These are phyloP conservation scores for Linnemannia hyalina DNA, from an alignment of 192 early-diverging fungal genomes.

Conservation along the genomic window DNA sequence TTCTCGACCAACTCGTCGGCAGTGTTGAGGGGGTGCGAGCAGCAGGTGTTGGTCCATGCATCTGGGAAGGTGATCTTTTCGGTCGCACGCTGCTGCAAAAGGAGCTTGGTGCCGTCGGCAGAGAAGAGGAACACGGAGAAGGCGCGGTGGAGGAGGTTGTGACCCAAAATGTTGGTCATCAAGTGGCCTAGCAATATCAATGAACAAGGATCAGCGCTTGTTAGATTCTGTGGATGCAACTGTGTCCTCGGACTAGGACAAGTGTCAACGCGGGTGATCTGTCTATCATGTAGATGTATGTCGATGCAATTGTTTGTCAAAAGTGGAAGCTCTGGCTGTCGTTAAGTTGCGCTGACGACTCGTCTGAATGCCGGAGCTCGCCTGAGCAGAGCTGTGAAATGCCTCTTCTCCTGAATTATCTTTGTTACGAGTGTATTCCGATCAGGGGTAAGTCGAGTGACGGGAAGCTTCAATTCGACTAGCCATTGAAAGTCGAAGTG, in stretches of 20 bases:
- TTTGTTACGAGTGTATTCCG: background rate
- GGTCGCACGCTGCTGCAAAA: constrained; percentile 94
- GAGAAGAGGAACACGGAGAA: constrained; percentile 98
- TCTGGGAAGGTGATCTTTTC: constrained; percentile 99
- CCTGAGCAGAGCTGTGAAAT: background rate
- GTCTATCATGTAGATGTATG: too few species aligned
- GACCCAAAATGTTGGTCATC: constrained; percentile 89
- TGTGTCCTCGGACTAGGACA: too few species aligned
- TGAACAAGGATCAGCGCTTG: background rate
- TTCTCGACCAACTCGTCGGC: constrained; percentile 83
- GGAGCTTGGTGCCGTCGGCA: constrained; percentile 78
- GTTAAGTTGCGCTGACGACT: background rate
- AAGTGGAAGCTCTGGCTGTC: background rate
- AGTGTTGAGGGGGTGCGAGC: constrained; percentile 93
- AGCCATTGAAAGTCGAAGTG: background rate
- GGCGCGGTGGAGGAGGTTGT: constrained; percentile 93
- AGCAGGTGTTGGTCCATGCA: constrained; percentile 98
- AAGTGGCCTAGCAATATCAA: constrained; percentile 78
- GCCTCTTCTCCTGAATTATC: background rate
- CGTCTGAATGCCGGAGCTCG: background rate
- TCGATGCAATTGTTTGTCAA: too few species aligned
- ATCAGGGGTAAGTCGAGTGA: background rate
- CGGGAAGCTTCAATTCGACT: background rate
- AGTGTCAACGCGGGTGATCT: too few species aligned
- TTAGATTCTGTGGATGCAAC: background rate